Conservation (phyloP, 768 basidiomycete species). For the Agaricus blazei region DNA sequence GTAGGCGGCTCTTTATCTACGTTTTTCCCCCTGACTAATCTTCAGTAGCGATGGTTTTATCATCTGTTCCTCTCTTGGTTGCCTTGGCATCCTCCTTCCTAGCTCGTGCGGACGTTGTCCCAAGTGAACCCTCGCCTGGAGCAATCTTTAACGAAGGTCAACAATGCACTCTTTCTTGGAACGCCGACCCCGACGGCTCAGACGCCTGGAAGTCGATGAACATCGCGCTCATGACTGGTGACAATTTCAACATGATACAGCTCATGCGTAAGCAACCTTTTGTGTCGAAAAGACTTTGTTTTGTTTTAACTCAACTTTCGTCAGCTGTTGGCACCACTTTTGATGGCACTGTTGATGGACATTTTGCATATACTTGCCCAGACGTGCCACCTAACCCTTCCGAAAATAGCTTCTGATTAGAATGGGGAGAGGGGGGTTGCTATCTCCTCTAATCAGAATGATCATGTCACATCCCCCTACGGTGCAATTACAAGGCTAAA, state of each 20-base stretch:
- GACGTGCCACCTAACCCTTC: no score
- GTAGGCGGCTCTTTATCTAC: conserved; percentile 17
- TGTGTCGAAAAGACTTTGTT: background rate
- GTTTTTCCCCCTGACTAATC: background rate
- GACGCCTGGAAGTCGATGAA: conserved; percentile 66
- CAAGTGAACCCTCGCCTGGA: conserved; percentile 57
- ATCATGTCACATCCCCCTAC: no score
- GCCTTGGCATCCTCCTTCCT: conserved; percentile 26
- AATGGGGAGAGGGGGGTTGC: no score
- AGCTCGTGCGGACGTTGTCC: conserved; percentile 54
- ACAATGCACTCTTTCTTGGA: conserved; percentile 56
- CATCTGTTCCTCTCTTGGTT: conserved; percentile 33
- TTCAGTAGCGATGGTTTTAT: conserved; percentile 1
- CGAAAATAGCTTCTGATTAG: no score
- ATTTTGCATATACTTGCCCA: conserved; percentile 61
- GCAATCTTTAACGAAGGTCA: conserved; percentile 51
- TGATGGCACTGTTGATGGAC: conserved; percentile 56
- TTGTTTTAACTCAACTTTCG: background rate
- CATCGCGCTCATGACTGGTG: conserved; percentile 78
- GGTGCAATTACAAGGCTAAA: no score
- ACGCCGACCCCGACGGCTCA: conserved; percentile 41
- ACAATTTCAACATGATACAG: conserved; percentile 63
- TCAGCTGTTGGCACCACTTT: conserved; percentile 56
- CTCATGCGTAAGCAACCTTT: conserved; percentile 49
- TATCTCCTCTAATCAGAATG: no score